Evolutionary conservation across 1,139 yeast species (phyloP), one percentile per base, ranked within the genome.

Genomic region (Martiniozyma asiatica): DNA sequence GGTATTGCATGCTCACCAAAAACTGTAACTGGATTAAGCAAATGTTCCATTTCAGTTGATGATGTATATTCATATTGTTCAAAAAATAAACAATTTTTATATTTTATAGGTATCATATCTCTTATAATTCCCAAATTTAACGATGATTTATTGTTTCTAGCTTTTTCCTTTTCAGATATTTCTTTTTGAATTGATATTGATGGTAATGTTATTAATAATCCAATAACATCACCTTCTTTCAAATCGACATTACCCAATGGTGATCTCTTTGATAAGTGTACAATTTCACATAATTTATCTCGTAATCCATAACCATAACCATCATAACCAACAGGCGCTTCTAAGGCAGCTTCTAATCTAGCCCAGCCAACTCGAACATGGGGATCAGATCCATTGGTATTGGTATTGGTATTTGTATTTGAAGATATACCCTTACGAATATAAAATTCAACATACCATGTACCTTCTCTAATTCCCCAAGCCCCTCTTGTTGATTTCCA

Each of bases 281-380:
- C 65, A 24, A 69, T 70, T 39, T 81, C 80, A 2, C 97, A 93
- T n/a, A 65, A 65, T 21, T 68, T 65, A 53, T 87, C 97, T 36
- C 97, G 61, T 8, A 89, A 48, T 1, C 95, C 96, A 51, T 92
- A 89, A 0, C 96, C 89, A 55, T 85, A 89, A 0, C 87, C 92
- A 53, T 89, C 97, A 47, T 72, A 82, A 4, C 99, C 99, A 8
- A 87, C 89, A 0, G 99, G 98, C 0, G 94, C 94, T 42, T 89
- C 96, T 29, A 87, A 56, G 32, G 85, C 71, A 1, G 95, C 93
- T 48, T 89, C 98, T 40, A 82, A 64, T 34, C 97, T 59, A 0
- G 78, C 78, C 26, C 87, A 45, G 0, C 99, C 99, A 16, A 87
- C 49, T 22, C 98, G 56, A 1, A 87, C 87, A 51, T 87, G 40